Conservation (phyloP, 202 grass and related monocot genomes). For the Alloteropsis angusta region DNA sequence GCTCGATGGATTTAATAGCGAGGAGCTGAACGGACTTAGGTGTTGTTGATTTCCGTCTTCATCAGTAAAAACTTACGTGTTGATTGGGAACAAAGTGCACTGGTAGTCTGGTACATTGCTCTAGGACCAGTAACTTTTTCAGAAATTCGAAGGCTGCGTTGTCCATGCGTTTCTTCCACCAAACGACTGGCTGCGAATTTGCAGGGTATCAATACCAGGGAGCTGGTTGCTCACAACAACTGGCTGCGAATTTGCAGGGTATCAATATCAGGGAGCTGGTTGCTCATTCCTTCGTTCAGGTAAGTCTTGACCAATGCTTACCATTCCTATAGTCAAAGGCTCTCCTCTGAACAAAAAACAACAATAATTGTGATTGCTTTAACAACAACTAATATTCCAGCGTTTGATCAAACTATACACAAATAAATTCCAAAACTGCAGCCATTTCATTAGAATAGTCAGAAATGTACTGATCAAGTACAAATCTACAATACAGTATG, state of each 20-base stretch:
- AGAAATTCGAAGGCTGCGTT: neutral
- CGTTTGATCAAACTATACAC: neutral
- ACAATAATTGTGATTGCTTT: neutral
- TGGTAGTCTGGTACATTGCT: neutral
- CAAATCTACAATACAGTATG: neutral
- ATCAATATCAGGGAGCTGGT: neutral
- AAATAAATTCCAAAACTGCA: neutral
- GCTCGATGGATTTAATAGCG: neutral
- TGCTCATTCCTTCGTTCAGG: neutral
- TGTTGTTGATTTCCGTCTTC: neutral
- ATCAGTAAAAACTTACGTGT: neutral
- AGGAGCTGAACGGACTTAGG: neutral
- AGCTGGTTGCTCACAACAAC: neutral
- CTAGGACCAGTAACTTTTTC: neutral
- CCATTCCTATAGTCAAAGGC: neutral
- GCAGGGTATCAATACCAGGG: neutral
- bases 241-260: neutral
- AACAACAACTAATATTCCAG: neutral
- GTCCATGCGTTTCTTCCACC: neutral
- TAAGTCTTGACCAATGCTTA: neutral
- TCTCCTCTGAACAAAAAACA: neutral
- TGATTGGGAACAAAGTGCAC: neutral
- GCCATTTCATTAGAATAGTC: neutral
- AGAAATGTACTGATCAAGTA: neutral
- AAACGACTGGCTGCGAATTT: neutral